Percentiles rank a stretch among this genome's conserved stretches.
These are phyloP conservation scores for Lasiosphaeriaceae sp. DNA, from an alignment of 495 filamentous ascomycete species.

Conservation along the genomic window DNA sequence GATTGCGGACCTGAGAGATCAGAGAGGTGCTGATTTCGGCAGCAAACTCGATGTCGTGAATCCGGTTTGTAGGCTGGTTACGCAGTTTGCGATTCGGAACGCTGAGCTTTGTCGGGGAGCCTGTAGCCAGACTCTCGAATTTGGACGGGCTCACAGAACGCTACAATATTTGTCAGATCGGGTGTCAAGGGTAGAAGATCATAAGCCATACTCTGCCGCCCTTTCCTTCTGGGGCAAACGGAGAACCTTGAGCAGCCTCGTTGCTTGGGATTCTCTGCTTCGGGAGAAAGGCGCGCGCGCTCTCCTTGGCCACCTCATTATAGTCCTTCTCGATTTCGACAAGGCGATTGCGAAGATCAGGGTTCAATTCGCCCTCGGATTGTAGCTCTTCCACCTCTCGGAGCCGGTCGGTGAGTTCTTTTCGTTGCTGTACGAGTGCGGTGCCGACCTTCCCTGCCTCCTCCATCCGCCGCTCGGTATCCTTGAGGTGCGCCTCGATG, in stretches of 20 bases:
- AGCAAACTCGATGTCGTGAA: slow-evolving; percentile 93
- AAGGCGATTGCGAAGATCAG: slow-evolving; percentile 78
- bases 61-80: slow-evolving; percentile 80
- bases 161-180: slow-evolving; percentile 39
- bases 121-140: slow-evolving; percentile 78
- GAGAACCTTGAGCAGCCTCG: slow-evolving; percentile 59
- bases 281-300: slow-evolving; percentile 82
- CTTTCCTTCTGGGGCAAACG: slow-evolving; percentile 55
- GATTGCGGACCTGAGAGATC: slow-evolving; percentile 79
- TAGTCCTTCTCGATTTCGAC: slow-evolving; percentile 89
- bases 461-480: slow-evolving; percentile 86
- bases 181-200: neutral
- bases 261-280: slow-evolving; percentile 69
- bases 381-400: slow-evolving; percentile 80
- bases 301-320: slow-evolving; percentile 89
- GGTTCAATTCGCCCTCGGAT: slow-evolving; percentile 74
- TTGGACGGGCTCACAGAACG: slow-evolving; percentile 71
- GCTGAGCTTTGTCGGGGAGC: slow-evolving; percentile 84
- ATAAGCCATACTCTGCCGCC: slow-evolving; percentile 42
- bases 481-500: slow-evolving; percentile 83
- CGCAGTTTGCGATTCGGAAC: slow-evolving; percentile 80
- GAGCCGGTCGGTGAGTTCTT: slow-evolving; percentile 72
- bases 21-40: slow-evolving; percentile 91
- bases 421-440: slow-evolving; percentile 77
- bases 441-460: slow-evolving; percentile 86